Conservation (phyloP, 2,329 filamentous ascomycete species). For the Colletotrichum sp. region DNA sequence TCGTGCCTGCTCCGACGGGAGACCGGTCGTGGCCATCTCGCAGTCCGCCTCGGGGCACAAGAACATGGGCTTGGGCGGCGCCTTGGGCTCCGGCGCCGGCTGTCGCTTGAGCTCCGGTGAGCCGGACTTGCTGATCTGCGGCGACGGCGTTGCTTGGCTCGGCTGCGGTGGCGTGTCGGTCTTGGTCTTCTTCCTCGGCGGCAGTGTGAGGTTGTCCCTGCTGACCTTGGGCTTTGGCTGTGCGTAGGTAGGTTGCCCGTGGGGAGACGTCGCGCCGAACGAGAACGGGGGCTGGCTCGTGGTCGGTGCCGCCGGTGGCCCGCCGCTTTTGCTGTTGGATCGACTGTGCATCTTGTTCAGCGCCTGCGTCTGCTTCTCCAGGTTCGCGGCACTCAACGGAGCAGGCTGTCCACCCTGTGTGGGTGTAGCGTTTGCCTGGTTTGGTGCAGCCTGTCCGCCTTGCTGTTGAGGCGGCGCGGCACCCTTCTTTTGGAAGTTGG, state of each 20-base stretch:
- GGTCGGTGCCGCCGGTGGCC: slow-evolving; percentile 62
- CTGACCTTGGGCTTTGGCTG: slow-evolving; percentile 54
- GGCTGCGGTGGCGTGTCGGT: slow-evolving; percentile 43
- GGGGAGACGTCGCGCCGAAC: slow-evolving; percentile 61
- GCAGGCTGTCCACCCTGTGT: slow-evolving; percentile 18
- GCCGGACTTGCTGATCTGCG: slow-evolving; percentile 50
- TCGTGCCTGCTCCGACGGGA: slow-evolving; percentile 59
- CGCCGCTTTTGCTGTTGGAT: slow-evolving; percentile 48
- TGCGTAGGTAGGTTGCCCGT: slow-evolving; percentile 63
- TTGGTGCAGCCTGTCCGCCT: slow-evolving; percentile 24
- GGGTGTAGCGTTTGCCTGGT: slow-evolving; percentile 23
- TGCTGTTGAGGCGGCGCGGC: neutral
- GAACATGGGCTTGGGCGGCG: slow-evolving; percentile 46
- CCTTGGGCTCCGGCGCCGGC: slow-evolving; percentile 26
- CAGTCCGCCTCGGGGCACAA: slow-evolving; percentile 61
- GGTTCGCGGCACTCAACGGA: slow-evolving; percentile 51
- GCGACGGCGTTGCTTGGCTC: slow-evolving; percentile 49
- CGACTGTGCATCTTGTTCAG: slow-evolving; percentile 52
- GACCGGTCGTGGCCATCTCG: slow-evolving; percentile 53
- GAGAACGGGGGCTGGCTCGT: slow-evolving; percentile 61
- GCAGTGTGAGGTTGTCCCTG: slow-evolving; percentile 58
- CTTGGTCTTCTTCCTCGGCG: slow-evolving; percentile 62
- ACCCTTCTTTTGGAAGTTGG: slow-evolving; percentile 32
- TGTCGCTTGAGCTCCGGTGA: slow-evolving; percentile 52
- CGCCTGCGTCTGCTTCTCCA: slow-evolving; percentile 57